Percentiles rank a stretch among this genome's conserved stretches.
phyloP scores from a whole-genome alignment of 2,329 filamentous ascomycete genomes.

The Colletotrichum sansevieriae region DNA sequence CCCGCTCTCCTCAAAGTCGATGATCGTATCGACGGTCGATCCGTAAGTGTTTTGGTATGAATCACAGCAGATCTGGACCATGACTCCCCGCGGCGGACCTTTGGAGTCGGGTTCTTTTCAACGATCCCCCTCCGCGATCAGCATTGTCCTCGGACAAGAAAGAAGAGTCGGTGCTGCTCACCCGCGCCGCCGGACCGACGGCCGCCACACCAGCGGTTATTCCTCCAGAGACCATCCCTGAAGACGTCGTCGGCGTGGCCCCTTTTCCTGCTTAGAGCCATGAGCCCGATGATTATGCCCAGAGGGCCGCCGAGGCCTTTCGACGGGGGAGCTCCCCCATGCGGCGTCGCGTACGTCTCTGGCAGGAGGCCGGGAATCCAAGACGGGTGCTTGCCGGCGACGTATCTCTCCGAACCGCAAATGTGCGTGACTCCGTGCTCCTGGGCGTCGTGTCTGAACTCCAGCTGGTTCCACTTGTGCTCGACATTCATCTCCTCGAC shows the following conservation, averaged over 20 bases:
- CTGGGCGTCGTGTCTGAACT: conserved; percentile 45
- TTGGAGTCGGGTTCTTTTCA: conserved; percentile 45
- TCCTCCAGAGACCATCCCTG: conserved; percentile 34
- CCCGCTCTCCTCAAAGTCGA: conserved; percentile 46
- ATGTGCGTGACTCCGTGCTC: conserved; percentile 45
- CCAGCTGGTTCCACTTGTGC: conserved; percentile 48
- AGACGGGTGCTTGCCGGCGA: conserved; percentile 49
- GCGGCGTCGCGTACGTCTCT: conserved; percentile 46
- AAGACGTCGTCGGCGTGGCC: conserved; percentile 29
- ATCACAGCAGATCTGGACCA: conserved; percentile 52
- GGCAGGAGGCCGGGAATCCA: conserved; percentile 57
- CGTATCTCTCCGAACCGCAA: conserved; percentile 43
- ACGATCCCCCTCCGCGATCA: too few relatives aligned
- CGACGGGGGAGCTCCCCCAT: conserved; percentile 42
- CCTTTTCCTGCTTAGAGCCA: conserved; percentile 48
- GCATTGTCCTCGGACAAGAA: too few relatives aligned
- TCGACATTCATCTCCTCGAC: conserved; percentile 33
- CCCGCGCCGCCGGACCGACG: conserved; percentile 3
- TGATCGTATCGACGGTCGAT: conserved; percentile 46
- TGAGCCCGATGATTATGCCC: conserved; percentile 55
- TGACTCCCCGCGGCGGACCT: conserved; percentile 50
- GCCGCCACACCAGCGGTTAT: not conserved
- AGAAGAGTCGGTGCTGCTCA: conserved; percentile 6
- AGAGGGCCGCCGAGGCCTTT: conserved; percentile 54
- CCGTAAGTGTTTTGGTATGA: conserved; percentile 44